Evolutionary conservation across 2,329 filamentous ascomycete genomes (phyloP), one percentile per base, ranked within the genome.

Genomic region (Fusarium neocosmosporiellum): DNA sequence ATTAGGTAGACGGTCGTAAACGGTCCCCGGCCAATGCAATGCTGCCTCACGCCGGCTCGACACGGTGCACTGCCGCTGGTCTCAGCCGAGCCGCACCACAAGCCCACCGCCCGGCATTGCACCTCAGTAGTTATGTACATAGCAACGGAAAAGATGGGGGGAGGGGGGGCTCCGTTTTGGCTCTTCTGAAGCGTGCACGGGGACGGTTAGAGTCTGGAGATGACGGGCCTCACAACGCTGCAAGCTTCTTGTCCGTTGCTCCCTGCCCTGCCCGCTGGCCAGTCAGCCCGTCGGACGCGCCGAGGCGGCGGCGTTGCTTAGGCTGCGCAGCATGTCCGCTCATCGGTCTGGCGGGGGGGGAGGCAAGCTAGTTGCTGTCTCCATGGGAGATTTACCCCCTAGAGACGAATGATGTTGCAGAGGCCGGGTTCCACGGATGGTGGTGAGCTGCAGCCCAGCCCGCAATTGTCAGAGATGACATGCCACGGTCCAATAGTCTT

Each of bases 381-480:
- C 73, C 70, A 66, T 53, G n/a, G 22, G 41, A 73, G 41, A 46
- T 46, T 46, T 48, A 65, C 66, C 61, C 69, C 72, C 71, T 60
- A 75, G 63, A 75, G 70, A 72, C 73, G 73, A 75, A 70, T 67
- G 48, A 60, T 57, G 59, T 71, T 63, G 70, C 67, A 69, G 66
- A 57, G 62, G 24, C 67, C 59, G 36, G 71, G 72, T 63, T 71
- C 72, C 72, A 69, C 65, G 67, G 41, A 53, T 65, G 36, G 54
- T 66, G 50, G 70, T 69, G 53, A 69, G 65, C 60, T 73, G 70
- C 75, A 75, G 75, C 67, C 64, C 67, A 73, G 65, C 68, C 75
- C 69, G 73, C 72, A 78, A 75, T 70, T 78, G 66, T 70, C 60
- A 67, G 70, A 75, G 67, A 70, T 36, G 64, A 63, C 63, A 68